phyloP scores from a whole-genome alignment of 2,329 filamentous ascomycete species.

The Colletotrichum sp. region DNA sequence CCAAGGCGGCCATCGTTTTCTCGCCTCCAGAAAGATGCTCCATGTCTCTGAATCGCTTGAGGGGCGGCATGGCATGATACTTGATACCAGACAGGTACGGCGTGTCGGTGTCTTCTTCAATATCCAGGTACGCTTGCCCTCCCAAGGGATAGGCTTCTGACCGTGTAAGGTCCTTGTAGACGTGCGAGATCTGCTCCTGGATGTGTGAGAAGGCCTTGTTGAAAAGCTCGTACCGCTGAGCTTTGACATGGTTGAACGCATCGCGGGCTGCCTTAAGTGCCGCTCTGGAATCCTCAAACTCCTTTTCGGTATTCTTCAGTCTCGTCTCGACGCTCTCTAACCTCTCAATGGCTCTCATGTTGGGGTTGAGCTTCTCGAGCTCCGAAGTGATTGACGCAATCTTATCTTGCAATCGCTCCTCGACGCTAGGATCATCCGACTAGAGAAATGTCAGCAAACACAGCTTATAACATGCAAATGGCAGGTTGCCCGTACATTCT shows the following conservation, averaged over 20 bases:
- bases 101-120: slow-evolving; percentile 92
- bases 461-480: background rate
- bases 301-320: slow-evolving; percentile 83
- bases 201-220: slow-evolving; percentile 96
- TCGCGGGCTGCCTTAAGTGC: slow-evolving; percentile 78
- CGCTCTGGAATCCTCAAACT: slow-evolving; percentile 84
- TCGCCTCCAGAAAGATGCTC: slow-evolving; percentile 96
- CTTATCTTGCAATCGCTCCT: slow-evolving; percentile 78
- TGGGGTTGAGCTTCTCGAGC: slow-evolving; percentile 93
- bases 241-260: slow-evolving; percentile 83
- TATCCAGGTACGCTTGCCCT: slow-evolving; percentile 86
- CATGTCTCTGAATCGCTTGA: slow-evolving; percentile 99
- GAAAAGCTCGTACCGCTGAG: slow-evolving; percentile 87
- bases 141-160: slow-evolving; percentile 93
- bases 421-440: slow-evolving; percentile 73
- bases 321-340: slow-evolving; percentile 85
- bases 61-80: slow-evolving; percentile 97
- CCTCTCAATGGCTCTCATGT: slow-evolving; percentile 94
- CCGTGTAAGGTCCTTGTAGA: slow-evolving; percentile 94
- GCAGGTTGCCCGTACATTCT: slow-evolving; percentile 61
- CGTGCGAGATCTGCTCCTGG: slow-evolving; percentile 88
- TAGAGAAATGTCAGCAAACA: slow-evolving; percentile 42
- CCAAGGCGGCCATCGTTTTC: slow-evolving; percentile 97
- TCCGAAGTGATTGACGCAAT: slow-evolving; percentile 77
- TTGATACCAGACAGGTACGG: slow-evolving; percentile 96